Percentiles rank a stretch among this genome's conserved stretches.
phyloP scores from a whole-genome alignment of 2,329 filamentous ascomycete species.

The Fusarium sp. region DNA sequence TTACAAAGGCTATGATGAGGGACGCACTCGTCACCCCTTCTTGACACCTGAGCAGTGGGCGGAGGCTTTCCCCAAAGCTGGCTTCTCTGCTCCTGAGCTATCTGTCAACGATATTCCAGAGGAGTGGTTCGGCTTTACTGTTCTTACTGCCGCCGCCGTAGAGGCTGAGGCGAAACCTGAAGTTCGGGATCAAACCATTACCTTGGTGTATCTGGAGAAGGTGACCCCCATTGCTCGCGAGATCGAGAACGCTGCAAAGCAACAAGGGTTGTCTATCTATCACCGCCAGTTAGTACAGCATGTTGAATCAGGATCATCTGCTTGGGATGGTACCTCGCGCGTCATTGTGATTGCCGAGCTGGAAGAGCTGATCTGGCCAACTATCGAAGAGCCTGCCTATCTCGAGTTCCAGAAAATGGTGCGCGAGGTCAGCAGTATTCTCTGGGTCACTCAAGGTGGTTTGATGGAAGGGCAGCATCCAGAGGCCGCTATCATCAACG shows the following conservation, averaged over 20 bases:
- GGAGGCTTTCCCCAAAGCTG: not conserved
- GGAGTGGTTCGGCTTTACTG: not conserved
- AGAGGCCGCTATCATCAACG: not conserved
- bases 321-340: not conserved
- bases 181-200: not conserved
- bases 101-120: not conserved
- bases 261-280: not conserved
- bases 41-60: not conserved
- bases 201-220: not conserved
- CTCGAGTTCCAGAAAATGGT: not conserved
- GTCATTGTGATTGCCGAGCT: not conserved
- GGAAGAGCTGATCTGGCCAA: not conserved
- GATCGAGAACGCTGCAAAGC: not conserved
- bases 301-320: not conserved
- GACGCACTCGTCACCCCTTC: not conserved
- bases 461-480: not conserved
- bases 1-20: not conserved
- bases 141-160: not conserved
- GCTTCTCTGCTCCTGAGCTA: not conserved
- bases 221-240: not conserved
- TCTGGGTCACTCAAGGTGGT: not conserved
- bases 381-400: not conserved
- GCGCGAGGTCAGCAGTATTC: not conserved
- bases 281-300: not conserved
- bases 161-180: not conserved